Percentiles rank a stretch among this genome's conserved stretches.
Evolutionary conservation across 1,139 yeast species (phyloP).

Genomic region (Zygosaccharomyces pseudobailii): DNA sequence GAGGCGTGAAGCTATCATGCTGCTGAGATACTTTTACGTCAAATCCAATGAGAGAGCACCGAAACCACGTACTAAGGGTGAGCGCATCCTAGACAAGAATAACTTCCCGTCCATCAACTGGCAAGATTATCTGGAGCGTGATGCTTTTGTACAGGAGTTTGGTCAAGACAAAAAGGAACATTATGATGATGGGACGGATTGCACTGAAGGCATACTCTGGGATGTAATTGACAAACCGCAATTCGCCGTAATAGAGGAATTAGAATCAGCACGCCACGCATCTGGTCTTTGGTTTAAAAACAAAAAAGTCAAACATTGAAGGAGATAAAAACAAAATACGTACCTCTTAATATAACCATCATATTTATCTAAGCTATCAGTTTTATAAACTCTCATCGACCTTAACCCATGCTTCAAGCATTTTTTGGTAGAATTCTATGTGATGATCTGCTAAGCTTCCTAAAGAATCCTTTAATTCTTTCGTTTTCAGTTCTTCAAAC

Average conservation of each 20-base stretch:
- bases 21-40: slow-evolving; percentile 76
- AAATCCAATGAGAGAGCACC: slow-evolving; percentile 87
- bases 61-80: slow-evolving; percentile 66
- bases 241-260: slow-evolving; percentile 21
- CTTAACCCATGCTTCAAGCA: slow-evolving; percentile 68
- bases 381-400: slow-evolving; percentile 40
- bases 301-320: slow-evolving; percentile 7
- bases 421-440: slow-evolving; percentile 66
- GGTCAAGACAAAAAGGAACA: slow-evolving; percentile 41
- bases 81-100: slow-evolving; percentile 63
- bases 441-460: slow-evolving; percentile 69
- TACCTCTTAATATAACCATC: slow-evolving; percentile 1
- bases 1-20: slow-evolving; percentile 75
- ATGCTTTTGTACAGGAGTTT: slow-evolving; percentile 45
- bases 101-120: slow-evolving; percentile 58
- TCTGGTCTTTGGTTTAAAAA: slow-evolving; percentile 2
- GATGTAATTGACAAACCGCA: slow-evolving; percentile 24
- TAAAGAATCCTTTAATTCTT: slow-evolving; percentile 70
- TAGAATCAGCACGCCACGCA: slow-evolving; percentile 16
- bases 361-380: slow-evolving; percentile 2
- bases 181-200: slow-evolving; percentile 32
- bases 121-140: slow-evolving; percentile 42
- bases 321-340: neutral
- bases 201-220: slow-evolving; percentile 26
- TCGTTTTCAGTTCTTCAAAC: slow-evolving; percentile 76